Conservation (phyloP, 331 rosid genomes). For the Stylosanthes scabra region DNA sequence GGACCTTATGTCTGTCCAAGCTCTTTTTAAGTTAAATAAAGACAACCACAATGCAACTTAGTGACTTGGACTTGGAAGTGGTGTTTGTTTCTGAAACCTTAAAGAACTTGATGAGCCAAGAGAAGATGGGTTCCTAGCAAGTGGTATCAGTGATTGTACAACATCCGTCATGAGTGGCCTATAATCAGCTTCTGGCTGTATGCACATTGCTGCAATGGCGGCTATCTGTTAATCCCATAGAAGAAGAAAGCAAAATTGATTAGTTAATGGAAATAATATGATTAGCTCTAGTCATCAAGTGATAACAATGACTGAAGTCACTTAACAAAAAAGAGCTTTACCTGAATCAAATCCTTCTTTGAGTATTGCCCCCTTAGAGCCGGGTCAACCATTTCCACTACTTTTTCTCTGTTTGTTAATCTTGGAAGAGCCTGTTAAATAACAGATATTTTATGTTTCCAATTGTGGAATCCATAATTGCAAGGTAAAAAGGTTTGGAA, state of each 20-base stretch:
- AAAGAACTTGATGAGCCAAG: slow-evolving; percentile 54
- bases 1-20: slow-evolving; percentile 23
- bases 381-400: slow-evolving; percentile 92
- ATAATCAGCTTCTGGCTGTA: slow-evolving; percentile 97
- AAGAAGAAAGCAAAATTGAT: slow-evolving; percentile 23
- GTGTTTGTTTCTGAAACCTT: slow-evolving; percentile 60
- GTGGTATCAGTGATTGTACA: slow-evolving; percentile 84
- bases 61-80: slow-evolving; percentile 39
- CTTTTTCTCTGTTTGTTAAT: slow-evolving; percentile 83
- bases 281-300: slow-evolving; percentile 1
- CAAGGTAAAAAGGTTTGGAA: not conserved
- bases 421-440: slow-evolving; percentile 87
- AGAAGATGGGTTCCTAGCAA: slow-evolving; percentile 62
- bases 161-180: slow-evolving; percentile 96
- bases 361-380: slow-evolving; percentile 78
- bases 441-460: slow-evolving; percentile 11
- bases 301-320: not conserved
- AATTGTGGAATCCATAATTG: not conserved
- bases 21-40: slow-evolving; percentile 3
- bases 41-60: slow-evolving; percentile 23
- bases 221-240: slow-evolving; percentile 63
- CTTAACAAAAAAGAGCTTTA: slow-evolving; percentile 29
- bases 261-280: slow-evolving; percentile 17
- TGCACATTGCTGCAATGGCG: slow-evolving; percentile 98
- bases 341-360: slow-evolving; percentile 94